Percentiles rank a stretch among this genome's conserved stretches.
These are phyloP conservation scores for Asterella californica DNA, from an alignment of 225 moss, liverwort and hornwort species.

Conservation along the genomic window DNA sequence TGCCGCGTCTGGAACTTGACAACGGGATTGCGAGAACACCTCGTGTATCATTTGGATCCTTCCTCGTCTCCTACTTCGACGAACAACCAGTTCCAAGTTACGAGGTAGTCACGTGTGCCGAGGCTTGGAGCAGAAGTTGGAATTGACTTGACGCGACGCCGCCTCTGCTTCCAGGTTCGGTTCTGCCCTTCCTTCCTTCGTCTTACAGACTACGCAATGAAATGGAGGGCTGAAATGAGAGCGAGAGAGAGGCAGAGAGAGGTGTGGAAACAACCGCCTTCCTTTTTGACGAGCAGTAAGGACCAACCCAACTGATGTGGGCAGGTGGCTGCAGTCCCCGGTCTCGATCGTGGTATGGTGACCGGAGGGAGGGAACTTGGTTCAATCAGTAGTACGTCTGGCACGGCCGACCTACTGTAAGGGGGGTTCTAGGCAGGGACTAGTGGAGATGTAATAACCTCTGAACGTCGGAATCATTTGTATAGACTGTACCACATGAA, in stretches of 20 bases:
- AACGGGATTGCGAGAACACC: no score
- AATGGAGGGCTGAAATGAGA: neutral
- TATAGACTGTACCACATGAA: neutral
- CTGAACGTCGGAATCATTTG: neutral
- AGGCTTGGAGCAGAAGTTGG: neutral
- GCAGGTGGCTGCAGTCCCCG: no score
- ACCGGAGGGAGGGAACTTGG: neutral
- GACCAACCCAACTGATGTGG: no score
- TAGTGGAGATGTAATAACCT: neutral
- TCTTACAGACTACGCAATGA: neutral
- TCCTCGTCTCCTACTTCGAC: neutral
- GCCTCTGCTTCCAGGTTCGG: neutral
- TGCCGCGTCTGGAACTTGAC: no score
- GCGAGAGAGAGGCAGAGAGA: no score
- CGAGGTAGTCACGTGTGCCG: no score
- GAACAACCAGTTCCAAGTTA: no score
- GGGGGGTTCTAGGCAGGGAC: neutral
- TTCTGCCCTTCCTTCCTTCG: neutral
- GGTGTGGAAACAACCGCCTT: no score
- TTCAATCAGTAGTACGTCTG: neutral
- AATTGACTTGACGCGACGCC: neutral
- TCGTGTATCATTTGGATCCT: neutral
- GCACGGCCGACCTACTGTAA: neutral
- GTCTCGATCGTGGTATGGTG: neutral
- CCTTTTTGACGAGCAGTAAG: neutral